Evolutionary conservation across 2,329 filamentous ascomycete species (phyloP).

Genomic region (Aspergillus sp.): DNA sequence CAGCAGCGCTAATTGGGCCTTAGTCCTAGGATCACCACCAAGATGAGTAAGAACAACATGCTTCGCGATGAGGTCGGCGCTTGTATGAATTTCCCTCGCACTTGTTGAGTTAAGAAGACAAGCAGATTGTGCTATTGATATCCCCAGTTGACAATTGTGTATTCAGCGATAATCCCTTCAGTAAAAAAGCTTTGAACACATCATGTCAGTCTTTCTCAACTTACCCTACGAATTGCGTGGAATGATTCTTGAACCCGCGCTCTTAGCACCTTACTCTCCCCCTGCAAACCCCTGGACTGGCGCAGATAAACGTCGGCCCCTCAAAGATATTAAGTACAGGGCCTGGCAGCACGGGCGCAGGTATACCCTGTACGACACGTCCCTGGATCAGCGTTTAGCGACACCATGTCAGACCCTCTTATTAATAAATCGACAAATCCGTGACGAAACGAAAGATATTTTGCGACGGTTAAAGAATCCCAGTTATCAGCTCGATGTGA

Average conservation of each 20-base stretch:
- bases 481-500: slow-evolving; percentile 3
- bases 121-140: no score
- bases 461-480: neutral
- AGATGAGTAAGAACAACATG: no score
- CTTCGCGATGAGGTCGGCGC: no score
- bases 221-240: slow-evolving; percentile 1
- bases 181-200: no score
- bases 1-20: no score
- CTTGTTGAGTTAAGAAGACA: no score
- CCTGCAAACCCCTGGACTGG: neutral
- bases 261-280: neutral
- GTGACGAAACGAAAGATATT: neutral
- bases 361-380: neutral
- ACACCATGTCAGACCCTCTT: neutral
- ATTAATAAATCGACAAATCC: neutral
- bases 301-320: neutral
- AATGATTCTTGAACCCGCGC: neutral
- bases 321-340: neutral
- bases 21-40: no score
- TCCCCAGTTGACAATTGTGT: neutral
- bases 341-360: neutral
- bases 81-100: no score
- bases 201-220: neutral
- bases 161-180: neutral
- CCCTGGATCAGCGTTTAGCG: neutral